Base-by-base conservation (phyloP, 1,139 yeast species). In the Kazachstania sp. region DNA sequence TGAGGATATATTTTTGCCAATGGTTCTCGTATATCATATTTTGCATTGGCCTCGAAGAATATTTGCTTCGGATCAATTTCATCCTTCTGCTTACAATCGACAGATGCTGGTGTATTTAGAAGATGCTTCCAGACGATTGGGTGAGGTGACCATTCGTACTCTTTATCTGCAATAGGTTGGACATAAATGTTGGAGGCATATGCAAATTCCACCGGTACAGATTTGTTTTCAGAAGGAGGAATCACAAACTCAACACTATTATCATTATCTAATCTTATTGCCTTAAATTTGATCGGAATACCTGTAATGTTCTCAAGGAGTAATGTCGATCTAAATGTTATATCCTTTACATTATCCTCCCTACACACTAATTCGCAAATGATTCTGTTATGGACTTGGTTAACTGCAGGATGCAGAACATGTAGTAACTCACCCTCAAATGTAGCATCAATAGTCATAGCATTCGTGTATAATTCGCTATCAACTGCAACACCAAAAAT, bases 351-450 rank as follows among this genome's bases (percentile, higher is more conserved):
- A 54, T 84, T 83, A 56, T 87, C 94, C 11, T 77, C 80, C 9
- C 85, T 79, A 46, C 92, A 71, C 8, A 65, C 68, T 28, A 88
- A 77, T 41, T 85, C 88, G 56, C 94, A 82, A 1, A 82, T 74
- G 12, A 94, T 64, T 51, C 97, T 71, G 56, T 79, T 84, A 57
- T 86, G 95, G 28, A 83, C 78, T 3, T 79, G 78, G 48, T 75
- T 60, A 0, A 75, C 63, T 1, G 83, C 73, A 0, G 97, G 96
- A 3, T 72, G 64, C 51, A 92, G 67, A 61, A 79, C 75, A 54
- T 81, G 79, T 15, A 90, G 64, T 31, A 84, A 81, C 57, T 88
- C 96, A 3, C 97, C 97, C 60, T 87, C 97, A 13, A 83, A 77
- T 5, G 84, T 80, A 3, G 67, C 66, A 51, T 65, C 65, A 1